A percentile compares a stretch with the other conserved stretches of the same genome.
These are phyloP conservation scores for Hirschfeldia incana DNA, from an alignment of 345 rosid species.

Conservation along the genomic window DNA sequence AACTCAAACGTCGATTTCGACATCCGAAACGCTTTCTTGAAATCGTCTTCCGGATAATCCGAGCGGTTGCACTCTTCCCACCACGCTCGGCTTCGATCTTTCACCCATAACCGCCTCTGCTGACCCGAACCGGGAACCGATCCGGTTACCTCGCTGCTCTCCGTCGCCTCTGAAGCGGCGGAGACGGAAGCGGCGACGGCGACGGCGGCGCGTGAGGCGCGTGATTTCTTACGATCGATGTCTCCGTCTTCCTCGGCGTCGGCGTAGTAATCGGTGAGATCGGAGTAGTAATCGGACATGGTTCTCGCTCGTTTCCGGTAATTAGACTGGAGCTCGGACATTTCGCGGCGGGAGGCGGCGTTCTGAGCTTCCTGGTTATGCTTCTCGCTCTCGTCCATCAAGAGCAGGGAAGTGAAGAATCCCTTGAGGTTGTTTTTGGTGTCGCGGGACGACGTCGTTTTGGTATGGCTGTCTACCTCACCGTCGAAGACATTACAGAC, in stretches of 20 bases:
- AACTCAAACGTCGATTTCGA: slow-evolving; percentile 67
- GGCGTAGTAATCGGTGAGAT: slow-evolving; percentile 39
- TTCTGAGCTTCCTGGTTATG: slow-evolving; percentile 13
- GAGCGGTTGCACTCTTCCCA: slow-evolving; percentile 86
- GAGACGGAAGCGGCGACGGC: slow-evolving; percentile 12
- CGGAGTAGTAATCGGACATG: slow-evolving; percentile 46
- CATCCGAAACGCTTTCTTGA: slow-evolving; percentile 84
- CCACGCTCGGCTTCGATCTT: slow-evolving; percentile 81
- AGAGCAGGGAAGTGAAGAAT: slow-evolving; percentile 50
- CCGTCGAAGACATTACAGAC: slow-evolving; percentile 31
- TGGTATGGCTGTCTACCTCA: slow-evolving; percentile 24
- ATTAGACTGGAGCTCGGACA: slow-evolving; percentile 47
- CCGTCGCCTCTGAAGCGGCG: not conserved
- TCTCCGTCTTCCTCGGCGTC: slow-evolving; percentile 50
- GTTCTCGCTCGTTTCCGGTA: slow-evolving; percentile 43
- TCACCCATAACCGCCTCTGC: slow-evolving; percentile 84
- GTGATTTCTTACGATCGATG: slow-evolving; percentile 52
- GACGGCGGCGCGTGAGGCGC: slow-evolving; percentile 46
- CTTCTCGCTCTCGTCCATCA: slow-evolving; percentile 52
- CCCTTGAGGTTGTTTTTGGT: slow-evolving; percentile 45
- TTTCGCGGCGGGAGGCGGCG: slow-evolving; percentile 43
- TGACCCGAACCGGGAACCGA: slow-evolving; percentile 43
- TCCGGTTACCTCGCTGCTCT: slow-evolving; percentile 38
- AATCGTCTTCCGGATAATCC: slow-evolving; percentile 79
- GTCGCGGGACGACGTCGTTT: slow-evolving; percentile 10